Base-by-base conservation (phyloP, 2,329 filamentous ascomycete genomes). In the Epichloe sylvatica region DNA sequence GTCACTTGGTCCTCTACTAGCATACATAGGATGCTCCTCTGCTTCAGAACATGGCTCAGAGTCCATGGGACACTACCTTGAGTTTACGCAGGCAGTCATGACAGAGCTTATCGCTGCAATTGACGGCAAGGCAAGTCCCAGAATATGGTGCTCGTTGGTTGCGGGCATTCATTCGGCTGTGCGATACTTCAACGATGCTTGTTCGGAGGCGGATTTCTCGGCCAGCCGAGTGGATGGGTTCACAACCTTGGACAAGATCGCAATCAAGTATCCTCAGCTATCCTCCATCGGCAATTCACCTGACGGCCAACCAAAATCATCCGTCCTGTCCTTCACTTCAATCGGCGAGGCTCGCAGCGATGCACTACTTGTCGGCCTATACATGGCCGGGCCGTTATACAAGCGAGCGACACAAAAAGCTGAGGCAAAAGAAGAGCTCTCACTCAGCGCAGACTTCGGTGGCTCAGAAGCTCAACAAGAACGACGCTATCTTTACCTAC, bases 1-100 rank as follows among this genome's bases (percentile, higher is more conserved):
- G 33, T 59, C 59, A 30, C 61, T 75, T 2, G 63, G 73, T 4
- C 64, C 67, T 9, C 65, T 72, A 2, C 55, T 80, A 3, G 71
- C 71, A 3, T 73, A 70, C 49, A 64, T 78, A 45, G 72, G 72
- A 30, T 76, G 72, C 57, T 75, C 72, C 67, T 1, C 54, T 51
- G 2, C 51, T 43, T 8, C 51, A 12, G 42, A 21, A 17, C n/a
- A 38, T 36, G 43, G 56, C 3, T 54, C 55, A 1, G 54, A 58
- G 5, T 60, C 62, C 1, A 58, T 72, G n/a, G 51, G 59, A 13
- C 67, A 74, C 52, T 72, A 72, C 49, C 50, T 73, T 11, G 65
- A 62, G 5, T 62, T 72, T 17, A 56, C 66, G 25, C 60, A 63
- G 38, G 57, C 62, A 2, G 53, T 75, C 5, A 46, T 64, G 23